phyloP scores from a whole-genome alignment of 257 asterid species.

The Vinca minor region DNA sequence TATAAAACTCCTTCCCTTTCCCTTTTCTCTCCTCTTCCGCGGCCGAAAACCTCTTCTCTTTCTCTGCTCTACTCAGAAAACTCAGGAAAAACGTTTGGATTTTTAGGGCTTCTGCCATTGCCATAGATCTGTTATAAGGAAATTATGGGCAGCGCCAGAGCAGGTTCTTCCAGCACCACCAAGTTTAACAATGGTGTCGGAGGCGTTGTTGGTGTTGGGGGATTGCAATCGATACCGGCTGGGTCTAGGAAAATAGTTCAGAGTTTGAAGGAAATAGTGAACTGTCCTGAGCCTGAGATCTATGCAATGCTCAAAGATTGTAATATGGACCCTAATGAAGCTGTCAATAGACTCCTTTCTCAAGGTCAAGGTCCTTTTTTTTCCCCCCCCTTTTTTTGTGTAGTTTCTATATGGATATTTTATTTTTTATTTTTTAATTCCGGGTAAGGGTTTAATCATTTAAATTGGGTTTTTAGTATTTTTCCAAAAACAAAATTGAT shows the following conservation, averaged over 20 bases:
- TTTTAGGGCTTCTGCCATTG: neutral
- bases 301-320: constrained; percentile 84
- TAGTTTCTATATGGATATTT: too few relatives aligned
- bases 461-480: too few relatives aligned
- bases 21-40: neutral
- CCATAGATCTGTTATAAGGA: constrained; percentile 14
- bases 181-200: constrained; percentile 12
- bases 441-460: too few relatives aligned
- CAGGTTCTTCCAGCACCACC: constrained; percentile 12
- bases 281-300: constrained; percentile 80
- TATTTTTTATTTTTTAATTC: too few relatives aligned
- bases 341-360: constrained; percentile 65
- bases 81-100: too few relatives aligned
- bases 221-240: constrained; percentile 51
- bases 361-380: too few relatives aligned
- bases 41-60: constrained; percentile 11
- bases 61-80: too few relatives aligned
- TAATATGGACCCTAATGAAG: constrained; percentile 94
- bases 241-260: constrained; percentile 66
- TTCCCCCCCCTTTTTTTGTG: too few relatives aligned
- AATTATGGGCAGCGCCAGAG: constrained; percentile 18
- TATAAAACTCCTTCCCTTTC: neutral
- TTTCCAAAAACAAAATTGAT: too few relatives aligned
- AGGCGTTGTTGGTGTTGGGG: too few relatives aligned
- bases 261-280: constrained; percentile 85